These are phyloP conservation scores for Candida suzukii DNA, from an alignment of 805 yeast genomes.

Conservation along the genomic window DNA sequence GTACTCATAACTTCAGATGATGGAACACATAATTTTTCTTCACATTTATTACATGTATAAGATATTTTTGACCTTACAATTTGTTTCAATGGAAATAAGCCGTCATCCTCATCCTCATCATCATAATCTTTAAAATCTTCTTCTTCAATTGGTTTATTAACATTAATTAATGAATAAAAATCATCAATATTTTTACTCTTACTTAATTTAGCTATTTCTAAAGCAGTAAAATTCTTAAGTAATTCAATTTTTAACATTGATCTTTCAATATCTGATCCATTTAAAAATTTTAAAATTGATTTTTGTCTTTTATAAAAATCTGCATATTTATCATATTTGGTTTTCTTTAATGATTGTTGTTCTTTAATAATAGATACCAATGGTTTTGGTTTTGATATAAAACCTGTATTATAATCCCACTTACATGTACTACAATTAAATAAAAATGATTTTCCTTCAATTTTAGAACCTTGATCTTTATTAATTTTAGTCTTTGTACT, in stretches of 20 bases:
- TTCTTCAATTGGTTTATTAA: not conserved
- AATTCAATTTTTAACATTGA: constrained; percentile 6
- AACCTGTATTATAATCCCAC: constrained; percentile 29
- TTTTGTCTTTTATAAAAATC: constrained; percentile 12
- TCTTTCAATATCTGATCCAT: constrained; percentile 3
- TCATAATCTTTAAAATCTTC: not conserved
- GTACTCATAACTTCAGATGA: constrained; percentile 13
- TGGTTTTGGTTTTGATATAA: constrained; percentile 35
- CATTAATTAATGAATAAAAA: not conserved
- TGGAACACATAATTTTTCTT: constrained; percentile 10
- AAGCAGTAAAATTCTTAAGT: constrained; percentile 9
- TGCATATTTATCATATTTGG: constrained; percentile 7
- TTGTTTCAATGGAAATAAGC: constrained; percentile 13
- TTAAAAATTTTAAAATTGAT: constrained; percentile 7
- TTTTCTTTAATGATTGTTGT: constrained; percentile 4
- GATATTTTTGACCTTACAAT: constrained; percentile 9
- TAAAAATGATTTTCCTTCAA: constrained; percentile 26
- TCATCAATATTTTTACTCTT: constrained; percentile 5
- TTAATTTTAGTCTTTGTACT: constrained; percentile 10
- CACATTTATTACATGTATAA: constrained; percentile 16
- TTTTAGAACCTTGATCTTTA: constrained; percentile 4
- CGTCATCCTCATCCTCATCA: not conserved
- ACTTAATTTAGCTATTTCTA: constrained; percentile 15
- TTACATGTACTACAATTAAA: constrained; percentile 32
- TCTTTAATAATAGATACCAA: constrained; percentile 21